These are phyloP conservation scores for Curvularia hawaiiensis DNA, from an alignment of 2,329 filamentous ascomycete species.

Conservation along the genomic window DNA sequence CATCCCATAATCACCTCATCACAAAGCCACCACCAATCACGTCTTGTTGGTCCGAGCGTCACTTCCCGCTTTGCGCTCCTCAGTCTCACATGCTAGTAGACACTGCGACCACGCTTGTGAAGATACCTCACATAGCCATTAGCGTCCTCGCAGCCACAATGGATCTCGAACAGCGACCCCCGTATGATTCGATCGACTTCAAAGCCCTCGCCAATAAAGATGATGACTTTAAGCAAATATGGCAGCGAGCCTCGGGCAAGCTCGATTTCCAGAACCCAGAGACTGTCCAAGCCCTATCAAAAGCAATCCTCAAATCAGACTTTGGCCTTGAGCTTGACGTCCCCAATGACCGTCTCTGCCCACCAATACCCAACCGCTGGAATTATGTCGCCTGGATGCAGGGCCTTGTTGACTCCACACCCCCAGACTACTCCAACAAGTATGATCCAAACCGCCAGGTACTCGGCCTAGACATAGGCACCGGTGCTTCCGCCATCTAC, in stretches of 20 bases:
- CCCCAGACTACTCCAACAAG: constrained; percentile 51
- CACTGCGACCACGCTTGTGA: not conserved
- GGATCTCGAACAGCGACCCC: constrained; percentile 34
- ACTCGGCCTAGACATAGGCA: constrained; percentile 82
- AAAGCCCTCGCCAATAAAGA: constrained; percentile 63
- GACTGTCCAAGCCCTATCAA: constrained; percentile 77
- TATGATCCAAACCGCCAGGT: constrained; percentile 60
- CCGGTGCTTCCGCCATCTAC: constrained; percentile 91
- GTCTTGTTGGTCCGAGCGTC: constrained; percentile 23
- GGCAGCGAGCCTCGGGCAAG: constrained; percentile 55
- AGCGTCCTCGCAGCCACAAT: constrained; percentile 10
- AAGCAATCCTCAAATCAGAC: constrained; percentile 74
- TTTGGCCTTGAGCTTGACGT: constrained; percentile 75
- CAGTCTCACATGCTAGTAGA: constrained; percentile 7
- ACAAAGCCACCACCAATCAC: constrained; percentile 27
- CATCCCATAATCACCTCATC: constrained; percentile 2
- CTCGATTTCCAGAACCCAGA: constrained; percentile 82
- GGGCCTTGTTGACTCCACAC: constrained; percentile 74
- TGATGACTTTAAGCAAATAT: constrained; percentile 62
- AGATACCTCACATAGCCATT: not conserved
- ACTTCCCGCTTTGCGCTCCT: constrained; percentile 1
- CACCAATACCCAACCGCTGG: constrained; percentile 74
- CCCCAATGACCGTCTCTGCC: constrained; percentile 80
- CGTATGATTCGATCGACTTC: constrained; percentile 67
- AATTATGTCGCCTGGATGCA: constrained; percentile 94